Evolutionary conservation across 1,139 yeast species (phyloP), one percentile per base, ranked within the genome.

Genomic region (Yamadazyma epiphylla): DNA sequence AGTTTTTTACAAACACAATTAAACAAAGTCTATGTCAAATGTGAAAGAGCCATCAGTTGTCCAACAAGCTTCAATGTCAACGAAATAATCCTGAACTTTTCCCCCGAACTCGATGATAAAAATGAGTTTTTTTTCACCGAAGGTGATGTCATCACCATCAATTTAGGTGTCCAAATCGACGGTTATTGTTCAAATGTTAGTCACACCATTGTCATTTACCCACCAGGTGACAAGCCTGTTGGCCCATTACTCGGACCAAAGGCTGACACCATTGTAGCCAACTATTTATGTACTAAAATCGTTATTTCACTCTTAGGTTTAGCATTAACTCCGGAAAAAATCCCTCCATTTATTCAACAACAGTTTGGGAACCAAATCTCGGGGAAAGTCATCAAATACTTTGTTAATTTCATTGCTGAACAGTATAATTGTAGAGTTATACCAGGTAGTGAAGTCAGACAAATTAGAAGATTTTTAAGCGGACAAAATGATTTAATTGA

Each of bases 401-500:
- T 88, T 29, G 96, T 88, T 15, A 94, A 91, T 52, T 70, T 78
- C 14, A 71, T 91, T 49, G 97, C 96, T 15, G 72, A 72, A 38
- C 69, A 83, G 2, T 91, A 80, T 64, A 77, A 82, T 55, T 87
- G 95, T 66, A 70, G 70, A 32, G 87, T 91, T 37, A 85, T 84
- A 24, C 97, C 97, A 25, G 95, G 96, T 1, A 84, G 96, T 24
- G 81, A 87, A 54, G 84, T 91, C 25, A 80, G 98, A 63, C 75
- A 96, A 56, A 72, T 89, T 38, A 77, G 96, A 66, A 77, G 97
- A 53, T 91, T 89, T 51, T 75, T 91, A 52, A 95, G 95, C 19
- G 98, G 98, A 32, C 98, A 91, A 66, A 82, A 89, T 38, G 95
- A 86, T 49, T 71, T 86, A 36, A 94, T 89, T 41, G 91, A 89